Base-by-base conservation (phyloP, 805 yeast genomes). In the Nakazawaea populi region DNA sequence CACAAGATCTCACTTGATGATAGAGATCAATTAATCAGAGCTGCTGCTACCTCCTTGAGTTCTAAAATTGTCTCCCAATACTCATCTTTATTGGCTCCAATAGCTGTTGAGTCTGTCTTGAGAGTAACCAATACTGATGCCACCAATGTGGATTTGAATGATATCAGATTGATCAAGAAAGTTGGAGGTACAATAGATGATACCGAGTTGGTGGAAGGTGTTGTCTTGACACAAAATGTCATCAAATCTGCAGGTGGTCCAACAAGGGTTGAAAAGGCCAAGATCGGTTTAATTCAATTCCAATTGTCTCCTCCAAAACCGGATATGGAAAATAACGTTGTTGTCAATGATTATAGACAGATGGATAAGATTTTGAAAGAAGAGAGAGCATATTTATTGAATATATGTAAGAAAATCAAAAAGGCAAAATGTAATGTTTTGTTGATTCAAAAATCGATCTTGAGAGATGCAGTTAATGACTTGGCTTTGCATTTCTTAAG, bases 361-460 rank as follows among this genome's bases (percentile, higher is more conserved):
- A 94, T 94, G 99, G 99, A 94, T 71, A 94, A 92, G 73, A 94
- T 94, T 60, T 76, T 94, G 65, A 94, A 95, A 66, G 99, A 94
- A 72, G 99, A 94, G 76, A 85, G 99, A 67, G 94, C 96, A 31
- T 94, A 94, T 66, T 73, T 94, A 63, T 79, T 94, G 65, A 92
- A 92, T 68, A 87, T 94, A 66, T 91, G 97, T 75, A 94, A 94
- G 71, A 89, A 89, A 66, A 89, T 94, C 72, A 94, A 95, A 66
- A 94, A 94, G 77, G 86, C 97, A 57, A 94, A 91, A 71, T 94
- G 99, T 75, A 91, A 91, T 60, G 97, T 90, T 52, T 68, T 90
- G 58, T 74, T 90, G 61, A 87, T 90, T 56, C 97, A 90, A 69
- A 90, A 90, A 69, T 87, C 96, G n/a, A 90, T 90, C 59, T 75